These are phyloP conservation scores for Apophysomyces elegans DNA, from an alignment of 371 early-diverging fungal genomes.

Conservation along the genomic window DNA sequence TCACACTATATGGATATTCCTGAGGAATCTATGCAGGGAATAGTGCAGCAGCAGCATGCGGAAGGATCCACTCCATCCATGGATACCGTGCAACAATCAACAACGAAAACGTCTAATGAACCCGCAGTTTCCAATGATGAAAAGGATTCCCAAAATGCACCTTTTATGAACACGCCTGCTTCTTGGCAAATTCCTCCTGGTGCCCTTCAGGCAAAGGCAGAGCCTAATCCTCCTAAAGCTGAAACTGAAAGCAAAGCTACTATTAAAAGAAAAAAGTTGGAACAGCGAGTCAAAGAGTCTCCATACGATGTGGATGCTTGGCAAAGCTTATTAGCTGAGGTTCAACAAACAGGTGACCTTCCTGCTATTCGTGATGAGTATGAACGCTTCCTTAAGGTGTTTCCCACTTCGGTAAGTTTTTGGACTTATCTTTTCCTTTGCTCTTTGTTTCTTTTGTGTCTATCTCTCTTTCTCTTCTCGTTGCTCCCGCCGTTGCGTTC, in stretches of 20 bases:
- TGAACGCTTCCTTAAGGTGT: constrained; percentile 76
- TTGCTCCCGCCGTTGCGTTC: neutral
- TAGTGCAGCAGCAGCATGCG: neutral
- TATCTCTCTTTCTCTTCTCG: constrained; percentile 15
- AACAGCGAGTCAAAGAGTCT: constrained; percentile 56
- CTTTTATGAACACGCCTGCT: constrained; percentile 46
- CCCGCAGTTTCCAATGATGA: neutral
- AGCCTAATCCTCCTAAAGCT: constrained; percentile 3
- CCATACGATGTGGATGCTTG: constrained; percentile 77
- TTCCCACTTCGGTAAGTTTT: constrained; percentile 85
- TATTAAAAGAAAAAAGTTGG: constrained; percentile 54
- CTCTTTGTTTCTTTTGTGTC: constrained; percentile 17
- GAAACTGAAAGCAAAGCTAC: constrained; percentile 32
- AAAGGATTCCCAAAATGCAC: constrained; percentile 5
- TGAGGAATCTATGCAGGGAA: neutral
- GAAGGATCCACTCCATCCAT: neutral
- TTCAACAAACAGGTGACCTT: constrained; percentile 61
- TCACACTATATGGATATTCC: neutral
- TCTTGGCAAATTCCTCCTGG: constrained; percentile 64
- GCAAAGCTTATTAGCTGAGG: constrained; percentile 63
- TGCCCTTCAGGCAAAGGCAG: constrained; percentile 36
- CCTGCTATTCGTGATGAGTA: constrained; percentile 69
- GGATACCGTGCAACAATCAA: neutral
- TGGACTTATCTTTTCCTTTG: constrained; percentile 17
- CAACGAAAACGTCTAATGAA: neutral